Evolutionary conservation across 257 asterid species (phyloP).

Genomic region (Ajuga chamaepitys): DNA sequence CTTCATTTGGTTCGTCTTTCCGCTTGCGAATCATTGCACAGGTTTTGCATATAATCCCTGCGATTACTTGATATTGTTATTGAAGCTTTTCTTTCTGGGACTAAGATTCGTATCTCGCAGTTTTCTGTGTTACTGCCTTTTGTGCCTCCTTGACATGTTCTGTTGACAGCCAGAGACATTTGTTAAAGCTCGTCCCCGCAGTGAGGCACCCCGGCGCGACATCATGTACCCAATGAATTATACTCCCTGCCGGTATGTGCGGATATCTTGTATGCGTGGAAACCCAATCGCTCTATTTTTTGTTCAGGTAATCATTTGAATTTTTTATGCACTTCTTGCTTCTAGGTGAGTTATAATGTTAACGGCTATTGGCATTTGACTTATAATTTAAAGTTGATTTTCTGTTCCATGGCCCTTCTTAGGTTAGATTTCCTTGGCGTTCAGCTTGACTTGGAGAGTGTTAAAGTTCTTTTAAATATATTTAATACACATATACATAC

Average conservation of each 20-base stretch:
- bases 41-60: constrained; percentile 4
- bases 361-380: constrained; percentile 2
- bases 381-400: constrained; percentile 2
- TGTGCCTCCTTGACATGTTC: constrained; percentile 13
- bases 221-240: constrained; percentile 80
- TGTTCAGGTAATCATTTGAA: constrained; percentile 59
- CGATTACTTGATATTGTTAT: not conserved
- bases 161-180: constrained; percentile 86
- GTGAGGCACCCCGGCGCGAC: constrained; percentile 99
- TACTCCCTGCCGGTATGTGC: constrained; percentile 87
- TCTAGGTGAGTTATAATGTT: constrained; percentile 9
- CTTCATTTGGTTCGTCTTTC: not conserved
- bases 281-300: constrained; percentile 90
- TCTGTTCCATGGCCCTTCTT: not conserved
- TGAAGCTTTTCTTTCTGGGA: not conserved
- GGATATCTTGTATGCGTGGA: constrained; percentile 97
- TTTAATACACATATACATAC: no score
- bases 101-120: not conserved
- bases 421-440: not conserved
- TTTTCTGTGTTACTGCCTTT: constrained; percentile 14
- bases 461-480: not conserved
- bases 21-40: not conserved
- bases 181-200: constrained; percentile 85
- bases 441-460: constrained; percentile 5
- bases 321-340: constrained; percentile 6